Conservation (phyloP, 2,329 filamentous ascomycete species). For the Emmonsiellopsis sp. region DNA sequence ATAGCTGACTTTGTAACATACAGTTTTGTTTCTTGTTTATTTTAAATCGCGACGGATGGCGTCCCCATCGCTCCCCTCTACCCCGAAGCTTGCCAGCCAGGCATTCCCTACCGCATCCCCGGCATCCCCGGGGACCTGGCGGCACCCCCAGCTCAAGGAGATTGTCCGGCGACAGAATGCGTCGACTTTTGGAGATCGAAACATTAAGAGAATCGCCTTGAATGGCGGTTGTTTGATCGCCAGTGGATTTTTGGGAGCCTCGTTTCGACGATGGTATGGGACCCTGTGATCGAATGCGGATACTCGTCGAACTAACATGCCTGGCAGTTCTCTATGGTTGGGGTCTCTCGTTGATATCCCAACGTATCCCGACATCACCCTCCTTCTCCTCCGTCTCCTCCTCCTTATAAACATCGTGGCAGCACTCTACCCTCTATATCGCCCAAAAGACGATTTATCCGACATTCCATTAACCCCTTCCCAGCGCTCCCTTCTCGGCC, state of each 20-base stretch:
- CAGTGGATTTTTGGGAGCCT: slow-evolving; percentile 38
- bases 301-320: slow-evolving; percentile 9
- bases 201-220: slow-evolving; percentile 60
- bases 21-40: background rate
- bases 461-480: slow-evolving; percentile 89
- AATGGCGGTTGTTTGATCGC: slow-evolving; percentile 52
- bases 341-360: slow-evolving; percentile 26
- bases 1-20: background rate
- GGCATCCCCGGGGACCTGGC: slow-evolving; percentile 66
- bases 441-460: slow-evolving; percentile 64
- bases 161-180: slow-evolving; percentile 74
- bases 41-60: slow-evolving; percentile 19
- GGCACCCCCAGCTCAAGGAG: slow-evolving; percentile 79
- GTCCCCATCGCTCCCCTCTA: slow-evolving; percentile 32
- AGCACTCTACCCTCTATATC: slow-evolving; percentile 64
- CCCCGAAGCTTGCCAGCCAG: slow-evolving; percentile 25
- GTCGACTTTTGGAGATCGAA: slow-evolving; percentile 68
- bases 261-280: slow-evolving; percentile 29
- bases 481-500: slow-evolving; percentile 75
- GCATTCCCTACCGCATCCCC: slow-evolving; percentile 33
- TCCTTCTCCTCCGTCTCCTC: slow-evolving; percentile 52
- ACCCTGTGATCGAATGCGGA: background rate
- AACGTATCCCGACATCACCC: slow-evolving; percentile 34
- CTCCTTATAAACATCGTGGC: slow-evolving; percentile 61
- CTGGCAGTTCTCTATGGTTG: slow-evolving; percentile 26